Conservation (phyloP, 148 eudicot genomes). For the Rhododendron williamsianum region DNA sequence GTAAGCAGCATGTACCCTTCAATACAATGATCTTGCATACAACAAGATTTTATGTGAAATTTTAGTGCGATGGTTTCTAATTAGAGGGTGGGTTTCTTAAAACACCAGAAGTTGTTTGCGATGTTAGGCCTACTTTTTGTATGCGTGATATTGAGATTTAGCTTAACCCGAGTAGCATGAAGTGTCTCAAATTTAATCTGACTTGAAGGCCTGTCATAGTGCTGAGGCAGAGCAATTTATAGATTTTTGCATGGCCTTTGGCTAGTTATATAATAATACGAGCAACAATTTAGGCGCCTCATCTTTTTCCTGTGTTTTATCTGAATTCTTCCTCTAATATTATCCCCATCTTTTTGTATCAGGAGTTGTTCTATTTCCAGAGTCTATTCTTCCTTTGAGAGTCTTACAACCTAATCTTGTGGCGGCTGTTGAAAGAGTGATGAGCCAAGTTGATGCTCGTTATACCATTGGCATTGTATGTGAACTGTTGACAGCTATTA, state of each 20-base stretch:
- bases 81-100: not conserved
- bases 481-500: slow-evolving; percentile 8
- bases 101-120: not conserved
- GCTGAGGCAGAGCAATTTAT: not conserved
- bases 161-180: slow-evolving; percentile 5
- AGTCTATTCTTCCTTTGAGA: slow-evolving; percentile 88
- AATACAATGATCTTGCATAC: not conserved
- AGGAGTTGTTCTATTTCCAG: slow-evolving; percentile 95
- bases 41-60: not conserved
- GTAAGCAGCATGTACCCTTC: not conserved
- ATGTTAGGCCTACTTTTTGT: not conserved
- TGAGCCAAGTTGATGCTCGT: slow-evolving; percentile 62
- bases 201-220: not conserved
- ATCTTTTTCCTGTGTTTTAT: not conserved
- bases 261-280: not conserved
- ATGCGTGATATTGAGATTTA: not conserved
- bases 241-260: not conserved
- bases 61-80: not conserved
- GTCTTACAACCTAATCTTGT: slow-evolving; percentile 62
- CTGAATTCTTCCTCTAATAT: not conserved
- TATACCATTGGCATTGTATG: slow-evolving; percentile 86
- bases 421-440: slow-evolving; percentile 71
- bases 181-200: not conserved
- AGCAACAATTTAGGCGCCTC: not conserved
- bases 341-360: not conserved